These are phyloP conservation scores for Protomyces arabidopsidicola DNA, from an alignment of 1,139 yeast species.

Conservation along the genomic window DNA sequence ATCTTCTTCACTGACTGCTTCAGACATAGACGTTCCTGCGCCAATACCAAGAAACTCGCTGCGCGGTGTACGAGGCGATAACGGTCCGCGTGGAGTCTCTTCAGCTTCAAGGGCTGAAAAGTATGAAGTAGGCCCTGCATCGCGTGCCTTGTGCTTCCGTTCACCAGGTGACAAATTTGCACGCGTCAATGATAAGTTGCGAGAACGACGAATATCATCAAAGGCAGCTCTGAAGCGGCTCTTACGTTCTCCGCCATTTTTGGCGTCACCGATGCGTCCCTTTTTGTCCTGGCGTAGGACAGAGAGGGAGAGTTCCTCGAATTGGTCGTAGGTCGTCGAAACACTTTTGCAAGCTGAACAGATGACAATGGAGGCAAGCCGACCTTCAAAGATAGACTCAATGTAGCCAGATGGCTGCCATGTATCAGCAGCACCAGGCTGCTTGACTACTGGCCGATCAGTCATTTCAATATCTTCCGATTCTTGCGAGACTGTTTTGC, in stretches of 20 bases:
- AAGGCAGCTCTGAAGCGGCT: slow-evolving; percentile 20
- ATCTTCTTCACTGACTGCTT: slow-evolving; percentile 24
- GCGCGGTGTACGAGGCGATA: background rate
- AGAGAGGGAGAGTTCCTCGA: slow-evolving; percentile 30
- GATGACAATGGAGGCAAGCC: slow-evolving; percentile 30
- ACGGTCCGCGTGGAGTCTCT: background rate
- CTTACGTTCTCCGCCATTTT: slow-evolving; percentile 8
- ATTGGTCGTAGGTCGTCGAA: slow-evolving; percentile 28
- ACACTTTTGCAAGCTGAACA: slow-evolving; percentile 29
- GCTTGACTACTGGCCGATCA: background rate
- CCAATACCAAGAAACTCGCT: background rate
- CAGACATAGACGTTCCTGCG: slow-evolving; percentile 7
- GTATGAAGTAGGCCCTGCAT: background rate
- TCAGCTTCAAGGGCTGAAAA: background rate
- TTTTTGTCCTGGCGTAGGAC: background rate
- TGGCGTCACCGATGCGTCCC: slow-evolving; percentile 2
- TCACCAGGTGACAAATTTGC: background rate
- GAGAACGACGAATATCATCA: slow-evolving; percentile 17
- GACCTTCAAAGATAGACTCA: slow-evolving; percentile 29
- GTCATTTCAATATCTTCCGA: slow-evolving; percentile 19
- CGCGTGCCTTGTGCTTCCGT: background rate
- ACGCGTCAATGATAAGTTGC: slow-evolving; percentile 8
- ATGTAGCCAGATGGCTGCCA: slow-evolving; percentile 20
- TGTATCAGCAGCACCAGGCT: background rate
- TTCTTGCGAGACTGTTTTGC: slow-evolving; percentile 12